Evolutionary conservation across 1,284 basidiomycete genomes (phyloP).

Genomic region (Mycosarcoma maydis): DNA sequence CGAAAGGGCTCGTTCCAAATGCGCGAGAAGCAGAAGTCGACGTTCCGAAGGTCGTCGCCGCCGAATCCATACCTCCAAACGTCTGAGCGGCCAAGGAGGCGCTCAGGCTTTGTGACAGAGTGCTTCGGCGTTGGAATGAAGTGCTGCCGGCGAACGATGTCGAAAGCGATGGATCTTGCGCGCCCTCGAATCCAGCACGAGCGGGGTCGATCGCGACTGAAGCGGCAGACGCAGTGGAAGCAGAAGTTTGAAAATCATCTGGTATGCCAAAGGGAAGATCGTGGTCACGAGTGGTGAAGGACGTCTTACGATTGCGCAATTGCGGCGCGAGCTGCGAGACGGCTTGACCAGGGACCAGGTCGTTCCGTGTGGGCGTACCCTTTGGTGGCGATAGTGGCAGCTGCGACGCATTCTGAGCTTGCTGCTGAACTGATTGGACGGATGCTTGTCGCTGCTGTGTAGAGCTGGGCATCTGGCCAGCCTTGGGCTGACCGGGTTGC

Average conservation of each 20-base stretch:
- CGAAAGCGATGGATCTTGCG: constrained; percentile 12
- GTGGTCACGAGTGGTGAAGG: constrained; percentile 78
- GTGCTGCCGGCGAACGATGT: constrained; percentile 25
- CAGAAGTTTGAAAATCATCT: constrained; percentile 69
- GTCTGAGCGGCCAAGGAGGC: constrained; percentile 30
- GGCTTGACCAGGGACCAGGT: constrained; percentile 10
- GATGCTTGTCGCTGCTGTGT: constrained; percentile 18
- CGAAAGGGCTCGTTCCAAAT: constrained; percentile 65
- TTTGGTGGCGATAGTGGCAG: constrained; percentile 11
- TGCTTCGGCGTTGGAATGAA: constrained; percentile 34
- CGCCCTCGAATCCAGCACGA: constrained; percentile 25
- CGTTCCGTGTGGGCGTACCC: constrained; percentile 3
- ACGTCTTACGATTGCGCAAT: constrained; percentile 55
- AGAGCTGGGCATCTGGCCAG: background rate
- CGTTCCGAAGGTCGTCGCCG: constrained; percentile 34
- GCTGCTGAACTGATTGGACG: constrained; percentile 10
- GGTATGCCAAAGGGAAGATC: constrained; percentile 78
- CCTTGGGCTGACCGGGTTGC: constrained; percentile 4
- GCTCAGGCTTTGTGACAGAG: constrained; percentile 31
- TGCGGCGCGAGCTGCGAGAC: constrained; percentile 9
- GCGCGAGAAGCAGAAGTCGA: constrained; percentile 35
- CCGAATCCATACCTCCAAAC: constrained; percentile 30
- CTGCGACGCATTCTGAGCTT: constrained; percentile 10
- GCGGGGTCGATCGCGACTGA: constrained; percentile 7
- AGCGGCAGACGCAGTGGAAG: constrained; percentile 3